Conservation (phyloP, 2,329 filamentous ascomycete species). For the Dactylellina sp. region DNA sequence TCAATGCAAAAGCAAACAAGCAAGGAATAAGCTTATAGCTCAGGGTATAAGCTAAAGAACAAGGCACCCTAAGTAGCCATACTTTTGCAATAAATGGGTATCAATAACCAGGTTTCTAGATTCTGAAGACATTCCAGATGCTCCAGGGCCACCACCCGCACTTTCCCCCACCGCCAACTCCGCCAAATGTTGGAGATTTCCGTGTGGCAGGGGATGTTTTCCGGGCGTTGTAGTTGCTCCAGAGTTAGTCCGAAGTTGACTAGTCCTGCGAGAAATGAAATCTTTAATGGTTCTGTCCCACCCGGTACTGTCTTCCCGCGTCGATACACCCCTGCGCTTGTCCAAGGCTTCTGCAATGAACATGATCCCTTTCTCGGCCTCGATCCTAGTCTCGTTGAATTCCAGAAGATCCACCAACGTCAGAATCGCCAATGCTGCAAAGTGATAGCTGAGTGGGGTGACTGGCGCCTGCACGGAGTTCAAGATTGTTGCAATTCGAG, state of each 20-base stretch:
- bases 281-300: slow-evolving; percentile 72
- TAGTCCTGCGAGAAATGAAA: slow-evolving; percentile 67
- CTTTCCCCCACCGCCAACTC: slow-evolving; percentile 65
- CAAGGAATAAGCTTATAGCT: slow-evolving; percentile 62
- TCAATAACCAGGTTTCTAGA: slow-evolving; percentile 57
- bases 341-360: slow-evolving; percentile 69
- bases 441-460: slow-evolving; percentile 76
- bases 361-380: slow-evolving; percentile 70
- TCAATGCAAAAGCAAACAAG: slow-evolving; percentile 54
- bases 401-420: slow-evolving; percentile 73
- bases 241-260: slow-evolving; percentile 62
- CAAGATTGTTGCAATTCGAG: slow-evolving; percentile 72
- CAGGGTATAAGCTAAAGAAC: slow-evolving; percentile 61
- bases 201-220: slow-evolving; percentile 66
- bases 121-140: slow-evolving; percentile 57
- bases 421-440: slow-evolving; percentile 71
- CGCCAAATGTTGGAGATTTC: slow-evolving; percentile 72
- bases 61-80: slow-evolving; percentile 64
- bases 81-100: slow-evolving; percentile 62
- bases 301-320: slow-evolving; percentile 66
- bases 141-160: slow-evolving; percentile 58
- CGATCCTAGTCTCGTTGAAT: slow-evolving; percentile 70
- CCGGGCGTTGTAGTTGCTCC: slow-evolving; percentile 63
- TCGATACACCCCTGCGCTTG: slow-evolving; percentile 63
- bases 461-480: slow-evolving; percentile 69